Evolutionary conservation across 352 stramenopile species (phyloP), one percentile per base, ranked within the genome.

Genomic region (Sclerospora graminicola): DNA sequence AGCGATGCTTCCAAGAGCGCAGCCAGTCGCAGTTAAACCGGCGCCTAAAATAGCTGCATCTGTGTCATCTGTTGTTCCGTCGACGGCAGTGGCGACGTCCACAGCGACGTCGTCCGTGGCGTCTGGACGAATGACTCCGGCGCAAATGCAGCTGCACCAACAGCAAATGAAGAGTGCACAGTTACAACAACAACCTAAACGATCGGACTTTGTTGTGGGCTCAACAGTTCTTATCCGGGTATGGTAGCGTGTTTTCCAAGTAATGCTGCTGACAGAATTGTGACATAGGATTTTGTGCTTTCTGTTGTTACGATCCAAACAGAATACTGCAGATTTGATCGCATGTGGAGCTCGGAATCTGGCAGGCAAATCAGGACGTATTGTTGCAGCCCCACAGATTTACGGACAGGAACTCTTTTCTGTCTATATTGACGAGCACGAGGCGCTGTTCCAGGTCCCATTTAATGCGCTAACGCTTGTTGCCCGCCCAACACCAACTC

Each of bases 361-460:
- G 26, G 74, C 76, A 1, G 71, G 74, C 13, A 88, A 88, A 34
- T 79, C 72, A 45, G 77, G 77, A 16, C 66, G 71, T 11, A 85
- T 89, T 33, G 77, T 89, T 27, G 73, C 77, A 7, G 69, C 74
- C 4, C 73, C 73, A 13, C 77, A 86, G 48, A 58, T 89, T 20
- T 89, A 86, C 35, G 74, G 74, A 2, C 77, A 86, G 30, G 77
- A 89, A 26, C 69, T 89, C 24, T 89, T 74, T 45, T 89, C 77
- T 5, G 74, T 89, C 24, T 89, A 85, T 51, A 84, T 89, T 50
- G 71, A 89, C 52, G 73, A 89, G 43, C 77, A 85, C 45, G 71
- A 89, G 51, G 71, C 73, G 23, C 65, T 89, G 16, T 89, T 86
- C 32, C 77, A 89, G 51, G 73, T 89, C 26, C 77, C 77, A 15